Base-by-base conservation (phyloP, 306 rosid genomes). In the Vigna mungo region DNA sequence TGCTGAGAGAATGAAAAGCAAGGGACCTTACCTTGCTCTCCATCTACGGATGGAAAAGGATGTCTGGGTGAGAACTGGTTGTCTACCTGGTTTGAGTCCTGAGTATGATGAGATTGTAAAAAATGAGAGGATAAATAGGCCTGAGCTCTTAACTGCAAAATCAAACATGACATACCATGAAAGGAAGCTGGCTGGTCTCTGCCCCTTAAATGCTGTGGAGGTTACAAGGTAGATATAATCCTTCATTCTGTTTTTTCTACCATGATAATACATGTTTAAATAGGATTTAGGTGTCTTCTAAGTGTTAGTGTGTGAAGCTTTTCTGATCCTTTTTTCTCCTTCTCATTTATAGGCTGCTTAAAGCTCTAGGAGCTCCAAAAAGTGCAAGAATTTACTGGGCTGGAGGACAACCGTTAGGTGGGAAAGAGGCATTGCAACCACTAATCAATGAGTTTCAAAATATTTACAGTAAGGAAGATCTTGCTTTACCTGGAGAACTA, bases 1-100 rank as follows among this genome's bases (percentile, higher is more conserved):
- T 72, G 92, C 96, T 0, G 93, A 88, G 81, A 88, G 96, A 79
- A 95, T 95, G 93, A 76, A 83, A 59, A 90, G 83, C 81, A 88
- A 88, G 78, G 98, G 98, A 25, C 97, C 97, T 0, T 95, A 92
- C 86, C 87, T 95, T 67, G 96, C 97, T 16, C 89, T 95, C 70
- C 98, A 95, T 84, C 80, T 95, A 20, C 74, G 98, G 76, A 95
- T 95, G 97, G 98, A 95, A 83, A 95, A 89, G 85, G 98, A 95
- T 25, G 98, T 95, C 2, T 95, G 98, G 98, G 97, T 95, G 59
- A 95, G 98, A 84, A 95, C 98, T 3, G 98, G 98, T 63, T 95
- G 97, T 82, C 83, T 95, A 75, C 98, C 98, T 14, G 97, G 97
- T 75, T 68, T 95, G 78, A 89, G 87, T 82, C 86, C 52, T 0